Base-by-base conservation (phyloP, 2,329 filamentous ascomycete species). In the Ascochyta viciae-villosae region DNA sequence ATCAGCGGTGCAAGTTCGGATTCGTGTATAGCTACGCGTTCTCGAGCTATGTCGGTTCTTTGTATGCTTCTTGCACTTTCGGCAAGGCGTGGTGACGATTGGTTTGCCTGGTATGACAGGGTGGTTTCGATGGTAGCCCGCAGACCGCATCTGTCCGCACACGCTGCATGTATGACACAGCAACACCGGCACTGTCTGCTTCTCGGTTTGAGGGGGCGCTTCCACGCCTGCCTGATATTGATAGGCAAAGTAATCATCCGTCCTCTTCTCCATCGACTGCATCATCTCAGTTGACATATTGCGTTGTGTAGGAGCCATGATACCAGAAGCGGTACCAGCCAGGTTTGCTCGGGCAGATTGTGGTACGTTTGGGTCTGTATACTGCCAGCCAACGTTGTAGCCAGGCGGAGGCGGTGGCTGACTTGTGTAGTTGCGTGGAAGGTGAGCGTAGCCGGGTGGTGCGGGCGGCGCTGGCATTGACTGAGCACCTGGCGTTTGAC, bases 111-210 rank as follows among this genome's bases (percentile, higher is more conserved):
- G 74, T 15, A 74, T 45, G n/a, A 76, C 65, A 4, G 74, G 74
- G 52, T 76, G 63, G 5, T 66, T 60, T 31, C 71, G 69, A 54
- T 77, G 74, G 37, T 66, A 77, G 43, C 67, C 64, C 35, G 62
- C 58, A 22, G 74, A 77, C 13, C 74, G 70, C 60, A 73, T 66
- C 15, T 61, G 56, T 10, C 69, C 67, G 40, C 74, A 77, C 16
- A 69, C 55, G 26, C 65, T 71, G 54, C 74, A 77, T 7, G 68
- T 71, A 60, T 76, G 74, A 47, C 70, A 75, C 29, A 68, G 56
- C 43, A 68, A 51, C 10, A 70, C 64, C 23, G 68, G 65, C 10
- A 70, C 62, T 19, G 58, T 45, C 10, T 63, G 52, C 45, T 58
- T 62, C 37, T 59, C 54, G 15, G 57, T 39, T 42, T 58, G 58